Conservation (phyloP, 2,329 filamentous ascomycete species). For the Bertia moriformis region DNA sequence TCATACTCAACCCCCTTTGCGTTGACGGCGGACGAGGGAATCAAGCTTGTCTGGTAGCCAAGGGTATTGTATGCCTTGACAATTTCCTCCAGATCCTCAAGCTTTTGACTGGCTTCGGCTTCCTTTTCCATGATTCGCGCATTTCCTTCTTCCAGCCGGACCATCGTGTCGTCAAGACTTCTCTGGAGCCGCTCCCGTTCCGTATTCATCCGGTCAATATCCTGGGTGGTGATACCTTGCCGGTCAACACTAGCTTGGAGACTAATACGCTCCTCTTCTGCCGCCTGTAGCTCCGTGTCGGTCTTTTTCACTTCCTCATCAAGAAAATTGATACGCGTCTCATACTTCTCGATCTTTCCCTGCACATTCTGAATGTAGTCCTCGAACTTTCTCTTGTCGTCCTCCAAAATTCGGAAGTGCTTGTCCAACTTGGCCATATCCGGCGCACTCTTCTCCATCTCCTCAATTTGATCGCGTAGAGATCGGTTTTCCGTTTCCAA, state of each 20-base stretch:
- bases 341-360: conserved; percentile 78
- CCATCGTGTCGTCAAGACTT: conserved; percentile 62
- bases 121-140: conserved; percentile 74
- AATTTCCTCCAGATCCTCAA: conserved; percentile 82
- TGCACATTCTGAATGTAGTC: conserved; percentile 79
- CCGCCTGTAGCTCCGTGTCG: conserved; percentile 58
- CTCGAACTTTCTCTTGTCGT: conserved; percentile 88
- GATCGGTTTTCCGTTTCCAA: conserved; percentile 76
- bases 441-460: conserved; percentile 73
- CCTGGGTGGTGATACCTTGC: conserved; percentile 88
- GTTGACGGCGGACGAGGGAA: conserved; percentile 70
- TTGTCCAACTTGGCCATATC: conserved; percentile 74
- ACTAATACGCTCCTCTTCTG: conserved; percentile 67
- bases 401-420: conserved; percentile 83
- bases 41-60: conserved; percentile 83
- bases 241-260: conserved; percentile 80
- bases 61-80: conserved; percentile 88
- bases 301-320: conserved; percentile 75
- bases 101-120: conserved; percentile 66
- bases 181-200: conserved; percentile 89
- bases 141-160: conserved; percentile 73
- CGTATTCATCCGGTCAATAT: conserved; percentile 97
- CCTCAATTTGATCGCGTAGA: conserved; percentile 73
- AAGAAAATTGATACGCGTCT: conserved; percentile 65
- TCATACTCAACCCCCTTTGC: conserved; percentile 78